Conservation (phyloP, 169 alveolate genomes). For the Miamiensis avidus region DNA sequence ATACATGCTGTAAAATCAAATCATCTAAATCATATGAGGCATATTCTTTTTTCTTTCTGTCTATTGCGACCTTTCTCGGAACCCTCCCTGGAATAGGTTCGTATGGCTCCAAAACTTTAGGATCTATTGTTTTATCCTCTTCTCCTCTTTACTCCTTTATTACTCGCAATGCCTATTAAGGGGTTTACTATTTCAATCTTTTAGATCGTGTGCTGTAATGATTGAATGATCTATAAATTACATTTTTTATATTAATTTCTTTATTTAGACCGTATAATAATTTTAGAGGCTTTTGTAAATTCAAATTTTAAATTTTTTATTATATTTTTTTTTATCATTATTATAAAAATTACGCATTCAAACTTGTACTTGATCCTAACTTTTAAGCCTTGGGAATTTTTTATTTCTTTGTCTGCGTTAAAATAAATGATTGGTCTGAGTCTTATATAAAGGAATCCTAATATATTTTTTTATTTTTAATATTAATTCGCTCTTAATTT, state of each 20-base stretch:
- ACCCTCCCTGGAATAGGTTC: constrained; percentile 89
- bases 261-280: no score
- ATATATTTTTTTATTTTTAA: background rate
- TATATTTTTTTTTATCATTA: background rate
- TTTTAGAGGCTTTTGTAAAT: background rate
- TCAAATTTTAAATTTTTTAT: no score
- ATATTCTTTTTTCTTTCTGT: constrained; percentile 86
- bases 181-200: background rate
- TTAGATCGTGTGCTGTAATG: background rate
- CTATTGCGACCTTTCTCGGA: constrained; percentile 92
- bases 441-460: constrained; percentile 2
- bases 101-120: constrained; percentile 90
- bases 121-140: constrained; percentile 79
- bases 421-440: constrained; percentile 1
- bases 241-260: background rate
- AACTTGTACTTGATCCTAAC: background rate
- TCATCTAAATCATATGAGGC: constrained; percentile 88
- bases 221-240: background rate
- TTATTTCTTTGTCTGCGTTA: constrained; percentile 8
- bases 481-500: background rate
- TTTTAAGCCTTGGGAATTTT: constrained; percentile 21
- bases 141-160: constrained; percentile 50
- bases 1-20: constrained; percentile 60
- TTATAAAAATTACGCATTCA: background rate
- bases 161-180: background rate